Base-by-base conservation (phyloP, 257 asterid species). In the Nicotiana attenuata region DNA sequence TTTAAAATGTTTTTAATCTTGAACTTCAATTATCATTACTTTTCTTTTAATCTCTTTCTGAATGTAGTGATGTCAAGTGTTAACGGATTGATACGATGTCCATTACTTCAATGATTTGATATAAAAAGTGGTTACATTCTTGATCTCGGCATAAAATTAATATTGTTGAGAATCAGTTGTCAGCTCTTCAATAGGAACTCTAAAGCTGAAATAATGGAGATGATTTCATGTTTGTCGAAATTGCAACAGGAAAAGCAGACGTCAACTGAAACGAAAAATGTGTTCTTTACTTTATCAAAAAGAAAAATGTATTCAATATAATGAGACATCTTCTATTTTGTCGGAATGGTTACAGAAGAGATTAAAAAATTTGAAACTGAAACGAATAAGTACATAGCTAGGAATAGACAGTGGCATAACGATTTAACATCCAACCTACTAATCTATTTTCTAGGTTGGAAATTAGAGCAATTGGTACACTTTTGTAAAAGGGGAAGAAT, bases 401-500 rank as follows among this genome's bases (percentile, higher is more conserved):
- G 79, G 61, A 7, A 7, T 50, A 24, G 13, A 47, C 24, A 47
- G 38, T 71, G 59, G 8, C 15, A 47, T 47, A 59, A 11, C 47
- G 61, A 45, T 47, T 47, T 50, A 14, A 13, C 35, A 22, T 45
- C 5, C 35, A 22, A 71, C 22, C n/a, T 67, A 19, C 76, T 67
- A 67, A 16, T 35, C 55, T 67, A 67, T 19, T 71, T 65, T 71
- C 78, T 71, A 31, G 2, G 47, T 71, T 71, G 78, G 78, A 71
- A 41, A 45, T 20, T 57, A 24, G 22, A 20, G 47, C 20, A 45
- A 71, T 45, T 20, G 35, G 59, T 41, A 20, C 57, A 31, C 14
- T 71, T 71, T 45, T 71, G 59, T n/a, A 20, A 53, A 69, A 71
- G 78, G 38, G 29, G 78, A 71, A 71, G 59, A 24, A 71, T 22